Base-by-base conservation (phyloP, 202 grass and related monocot genomes). In the Setaria viridis region DNA sequence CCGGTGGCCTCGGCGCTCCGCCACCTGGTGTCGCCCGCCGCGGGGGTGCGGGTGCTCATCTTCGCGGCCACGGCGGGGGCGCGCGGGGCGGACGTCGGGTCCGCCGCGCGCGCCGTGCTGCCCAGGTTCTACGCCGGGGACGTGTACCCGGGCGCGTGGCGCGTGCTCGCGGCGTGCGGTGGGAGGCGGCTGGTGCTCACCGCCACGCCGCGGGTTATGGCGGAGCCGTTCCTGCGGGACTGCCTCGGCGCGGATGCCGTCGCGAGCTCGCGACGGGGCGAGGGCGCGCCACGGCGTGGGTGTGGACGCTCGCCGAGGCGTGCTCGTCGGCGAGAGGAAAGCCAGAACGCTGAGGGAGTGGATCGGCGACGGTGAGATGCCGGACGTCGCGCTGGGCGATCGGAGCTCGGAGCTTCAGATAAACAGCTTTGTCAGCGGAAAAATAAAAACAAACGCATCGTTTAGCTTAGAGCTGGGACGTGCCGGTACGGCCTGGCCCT, bases 141-240 rank as follows among this genome's bases (percentile, higher is more conserved):
- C 46, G 10, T 48, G 46, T 10, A 48, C 46, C 46, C 46, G 10
- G 46, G 2, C 46, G 1, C 10, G 46, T 48, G 46, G 90, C 77
- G 86, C 51, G 92, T 91, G 67, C 89, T 97, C 77, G 72, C 76
- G 14, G 87, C 85, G 21, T 84, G 87, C 64, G 85, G 82, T 42
- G 82, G 89, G 1, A 45, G 80, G 39, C 45, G 89, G 66, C 19
- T 75, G 2, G 89, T 94, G 77, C 46, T 97, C 75, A 94, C 91
- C 3, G 72, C 71, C 5, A 86, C 84, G 17, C 91, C 91, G 2
- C 80, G 89, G 81, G 84, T 97, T 37, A 96, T 93, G 89, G 91
- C 73, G 19, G 94, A 97, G 77, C 87, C 91, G 34, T 97, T 97
- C 77, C 62, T 92, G 19, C 72, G 90, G 12, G 89, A 82, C 9